Percentiles rank a stretch among this genome's conserved stretches.
Conservation (phyloP, 2,329 filamentous ascomycete genomes). For the Pestalotiopsis sp. region DNA sequence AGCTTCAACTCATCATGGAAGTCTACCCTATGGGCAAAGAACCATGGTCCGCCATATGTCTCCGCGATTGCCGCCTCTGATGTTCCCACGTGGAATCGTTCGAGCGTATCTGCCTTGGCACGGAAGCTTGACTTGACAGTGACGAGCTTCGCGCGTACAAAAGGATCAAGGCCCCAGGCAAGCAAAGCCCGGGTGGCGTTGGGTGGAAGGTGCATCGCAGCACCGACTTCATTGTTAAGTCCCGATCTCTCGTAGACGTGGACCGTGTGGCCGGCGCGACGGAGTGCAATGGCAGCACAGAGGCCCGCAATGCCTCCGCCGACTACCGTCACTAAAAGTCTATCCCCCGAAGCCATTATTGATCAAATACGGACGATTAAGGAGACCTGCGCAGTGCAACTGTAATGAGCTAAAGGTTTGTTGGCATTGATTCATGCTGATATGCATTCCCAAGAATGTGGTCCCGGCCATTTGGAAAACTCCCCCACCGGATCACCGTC, state of each 20-base stretch:
- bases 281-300: constrained; percentile 27
- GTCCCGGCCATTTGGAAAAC: neutral
- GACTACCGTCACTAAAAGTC: constrained; percentile 19
- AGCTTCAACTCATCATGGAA: constrained; percentile 38
- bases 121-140: constrained; percentile 22
- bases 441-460: neutral
- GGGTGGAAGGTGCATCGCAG: constrained; percentile 41
- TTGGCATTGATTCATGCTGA: neutral
- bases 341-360: neutral
- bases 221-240: constrained; percentile 42
- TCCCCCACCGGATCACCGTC: neutral
- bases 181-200: constrained; percentile 37
- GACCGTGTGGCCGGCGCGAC: constrained; percentile 29
- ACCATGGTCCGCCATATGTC: constrained; percentile 34
- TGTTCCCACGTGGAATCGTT: constrained; percentile 18
- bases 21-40: constrained; percentile 42
- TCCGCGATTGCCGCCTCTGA: constrained; percentile 20
- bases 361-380: neutral
- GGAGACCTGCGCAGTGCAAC: neutral
- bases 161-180: constrained; percentile 37
- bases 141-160: constrained; percentile 22
- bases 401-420: neutral
- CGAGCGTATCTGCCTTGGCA: constrained; percentile 17
- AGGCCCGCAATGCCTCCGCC: constrained; percentile 33
- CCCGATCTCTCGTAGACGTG: constrained; percentile 29